A percentile compares a stretch with the other conserved stretches of the same genome.
These are phyloP conservation scores for Epichloe hybrida DNA, from an alignment of 2,329 filamentous ascomycete species.

Conservation along the genomic window DNA sequence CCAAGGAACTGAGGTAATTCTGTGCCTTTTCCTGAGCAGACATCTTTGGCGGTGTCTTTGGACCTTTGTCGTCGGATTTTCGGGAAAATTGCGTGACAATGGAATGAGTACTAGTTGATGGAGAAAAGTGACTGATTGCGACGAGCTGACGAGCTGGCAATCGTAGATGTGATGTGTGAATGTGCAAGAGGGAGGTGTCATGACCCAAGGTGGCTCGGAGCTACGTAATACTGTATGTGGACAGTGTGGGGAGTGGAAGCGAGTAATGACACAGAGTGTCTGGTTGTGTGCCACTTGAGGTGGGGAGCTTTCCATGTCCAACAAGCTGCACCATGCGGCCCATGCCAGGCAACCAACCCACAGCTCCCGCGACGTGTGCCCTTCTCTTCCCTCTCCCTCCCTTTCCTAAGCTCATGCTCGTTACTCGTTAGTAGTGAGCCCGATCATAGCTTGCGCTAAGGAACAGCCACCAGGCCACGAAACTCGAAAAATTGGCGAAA, in stretches of 20 bases:
- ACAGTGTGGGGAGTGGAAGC: slow-evolving; percentile 12
- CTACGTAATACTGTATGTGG: slow-evolving; percentile 5
- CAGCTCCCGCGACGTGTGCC: no score
- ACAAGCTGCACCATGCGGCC: no score
- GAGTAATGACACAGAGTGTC: not conserved
- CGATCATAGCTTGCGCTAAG: no score
- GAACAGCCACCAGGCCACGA: no score
- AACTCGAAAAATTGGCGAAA: no score
- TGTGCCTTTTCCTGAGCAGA: slow-evolving; percentile 63
- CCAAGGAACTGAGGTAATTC: slow-evolving; percentile 64
- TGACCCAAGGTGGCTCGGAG: slow-evolving; percentile 3
- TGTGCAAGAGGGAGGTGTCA: slow-evolving; percentile 4
- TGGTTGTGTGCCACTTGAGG: not conserved
- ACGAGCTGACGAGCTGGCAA: not conserved
- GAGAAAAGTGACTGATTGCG: slow-evolving; percentile 7
- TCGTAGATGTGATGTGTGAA: not conserved
- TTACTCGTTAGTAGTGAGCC: no score
- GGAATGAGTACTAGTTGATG: not conserved
- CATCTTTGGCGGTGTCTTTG: slow-evolving; percentile 35
- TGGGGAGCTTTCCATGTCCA: no score
- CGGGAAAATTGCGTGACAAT: slow-evolving; percentile 6
- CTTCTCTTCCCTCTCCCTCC: not conserved
- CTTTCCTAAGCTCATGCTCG: not conserved
- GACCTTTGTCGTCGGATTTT: slow-evolving; percentile 4
- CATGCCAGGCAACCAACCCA: no score